These are phyloP conservation scores for Corymbia calophylla DNA, from an alignment of 441 rosid species.

Conservation along the genomic window DNA sequence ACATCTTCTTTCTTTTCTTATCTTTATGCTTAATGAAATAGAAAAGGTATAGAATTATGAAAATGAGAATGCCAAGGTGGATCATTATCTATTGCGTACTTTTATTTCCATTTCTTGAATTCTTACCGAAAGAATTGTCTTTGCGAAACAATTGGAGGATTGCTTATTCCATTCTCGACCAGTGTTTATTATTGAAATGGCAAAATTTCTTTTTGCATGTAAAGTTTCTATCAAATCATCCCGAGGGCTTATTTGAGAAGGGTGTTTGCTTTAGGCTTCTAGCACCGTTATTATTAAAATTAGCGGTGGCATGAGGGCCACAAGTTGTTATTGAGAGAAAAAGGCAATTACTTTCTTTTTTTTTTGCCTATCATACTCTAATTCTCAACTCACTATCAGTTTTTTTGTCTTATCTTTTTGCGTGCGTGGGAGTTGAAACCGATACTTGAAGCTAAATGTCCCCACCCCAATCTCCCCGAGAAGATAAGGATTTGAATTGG, in stretches of 20 bases:
- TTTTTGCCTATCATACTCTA: too few species aligned
- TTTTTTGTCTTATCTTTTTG: too few species aligned
- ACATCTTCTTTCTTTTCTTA: not conserved
- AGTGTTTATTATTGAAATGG: not conserved
- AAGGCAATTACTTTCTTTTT: not conserved
- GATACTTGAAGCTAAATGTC: too few species aligned
- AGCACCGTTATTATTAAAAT: too few species aligned
- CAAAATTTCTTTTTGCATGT: not conserved
- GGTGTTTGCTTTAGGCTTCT: not conserved
- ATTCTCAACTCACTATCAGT: too few species aligned
- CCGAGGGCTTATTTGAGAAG: not conserved
- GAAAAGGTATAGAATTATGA: not conserved
- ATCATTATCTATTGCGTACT: rapidly evolving
- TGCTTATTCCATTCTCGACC: not conserved
- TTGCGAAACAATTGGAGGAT: rapidly evolving
- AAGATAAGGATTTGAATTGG: too few species aligned
- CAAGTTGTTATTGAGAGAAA: not conserved
- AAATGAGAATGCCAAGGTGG: not conserved
- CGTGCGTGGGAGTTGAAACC: too few species aligned
- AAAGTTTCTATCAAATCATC: not conserved
- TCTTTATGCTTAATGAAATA: not conserved
- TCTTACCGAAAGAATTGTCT: not conserved
- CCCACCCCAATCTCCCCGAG: too few species aligned
- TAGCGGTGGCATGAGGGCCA: not conserved
- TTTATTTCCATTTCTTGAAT: not conserved